phyloP scores from a whole-genome alignment of 192 early-diverging fungal genomes.

The Coemansia sp. region DNA sequence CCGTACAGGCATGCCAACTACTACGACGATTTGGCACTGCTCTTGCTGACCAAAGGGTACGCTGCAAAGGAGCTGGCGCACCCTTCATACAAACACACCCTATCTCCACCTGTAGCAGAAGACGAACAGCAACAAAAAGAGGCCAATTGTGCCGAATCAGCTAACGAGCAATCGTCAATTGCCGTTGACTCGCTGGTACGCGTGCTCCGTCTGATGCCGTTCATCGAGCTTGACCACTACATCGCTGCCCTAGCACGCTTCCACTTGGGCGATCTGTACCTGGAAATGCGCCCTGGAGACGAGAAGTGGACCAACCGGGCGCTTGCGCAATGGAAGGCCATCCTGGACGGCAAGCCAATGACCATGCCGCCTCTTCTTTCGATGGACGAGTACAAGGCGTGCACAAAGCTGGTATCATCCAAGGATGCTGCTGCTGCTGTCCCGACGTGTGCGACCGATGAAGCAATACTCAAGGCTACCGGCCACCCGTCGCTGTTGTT shows the following conservation, averaged over 20 bases:
- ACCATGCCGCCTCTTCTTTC: slow-evolving; percentile 33
- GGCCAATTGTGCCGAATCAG: background rate
- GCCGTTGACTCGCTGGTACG: slow-evolving; percentile 33
- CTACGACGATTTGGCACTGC: slow-evolving; percentile 79
- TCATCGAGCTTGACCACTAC: slow-evolving; percentile 67
- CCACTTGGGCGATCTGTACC: slow-evolving; percentile 59
- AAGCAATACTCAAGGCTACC: slow-evolving; percentile 18
- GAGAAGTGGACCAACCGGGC: slow-evolving; percentile 38
- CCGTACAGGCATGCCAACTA: slow-evolving; percentile 49
- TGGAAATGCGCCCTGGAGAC: slow-evolving; percentile 45
- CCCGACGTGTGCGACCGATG: slow-evolving; percentile 20
- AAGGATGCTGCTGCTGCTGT: slow-evolving; percentile 10
- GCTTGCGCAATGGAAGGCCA: slow-evolving; percentile 55
- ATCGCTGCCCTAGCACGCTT: slow-evolving; percentile 60
- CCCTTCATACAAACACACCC: slow-evolving; percentile 41
- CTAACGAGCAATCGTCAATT: slow-evolving; percentile 7
- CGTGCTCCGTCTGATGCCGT: slow-evolving; percentile 56
- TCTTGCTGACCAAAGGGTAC: slow-evolving; percentile 67
- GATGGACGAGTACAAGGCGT: slow-evolving; percentile 25
- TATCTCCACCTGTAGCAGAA: slow-evolving; percentile 27
- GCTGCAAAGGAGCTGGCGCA: slow-evolving; percentile 63
- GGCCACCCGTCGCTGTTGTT: slow-evolving; percentile 35
- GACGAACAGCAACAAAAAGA: background rate
- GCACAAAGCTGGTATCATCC: background rate
- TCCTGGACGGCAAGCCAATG: slow-evolving; percentile 40